Base-by-base conservation (phyloP, 2,329 filamentous ascomycete species). In the Cladophialophora chaetospira region DNA sequence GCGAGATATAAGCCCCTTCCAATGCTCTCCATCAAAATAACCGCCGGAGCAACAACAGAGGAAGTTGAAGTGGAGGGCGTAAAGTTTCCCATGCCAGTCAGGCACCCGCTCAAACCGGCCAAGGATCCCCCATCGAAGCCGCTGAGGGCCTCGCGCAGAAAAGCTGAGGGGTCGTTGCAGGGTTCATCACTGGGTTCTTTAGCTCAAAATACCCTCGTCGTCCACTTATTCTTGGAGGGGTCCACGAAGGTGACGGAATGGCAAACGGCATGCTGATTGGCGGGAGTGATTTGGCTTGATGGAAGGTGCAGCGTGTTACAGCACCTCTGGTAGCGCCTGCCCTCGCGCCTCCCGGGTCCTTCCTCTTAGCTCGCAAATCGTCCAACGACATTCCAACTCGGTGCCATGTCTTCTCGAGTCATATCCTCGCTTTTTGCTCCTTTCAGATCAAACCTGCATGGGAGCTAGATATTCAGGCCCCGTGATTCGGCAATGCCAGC, bases 181-280 rank as follows among this genome's bases (percentile, higher is more conserved):
- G 36, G 36, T 40, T 35, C 26, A 48, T n/a, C 29, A 47, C 19
- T 33, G 29, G 33, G 42, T 40, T 29, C 44, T 35, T 25, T 44
- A 15, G 40, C n/a, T 47, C 33, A n/a, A 21, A 31, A 36, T 17
- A 56, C 28, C 25, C 23, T 26, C 11, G 48, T 33, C 25, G 29
- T 11, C 31, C 25, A 13, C 29, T 17, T 26, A 43, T 33, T 26
- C 46, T 17, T 31, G 35, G 48, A 40, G 54, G 45, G 55, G 47
- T 44, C 35, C 40, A 59, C 40, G 47, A 43, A 35, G 28, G 57
- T 55, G 42, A 50, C 29, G 57, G 57, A 50, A 45, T 25, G 28
- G 31, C 31, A 35, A 28, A 21, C 17, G 42, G 50, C 57, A 56
- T 57, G 56, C 56, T 50, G 46, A 62, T 62, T 62, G 57, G 58